These are phyloP conservation scores for Rhizophagus clarus DNA, from an alignment of 192 early-diverging fungal species.

Conservation along the genomic window DNA sequence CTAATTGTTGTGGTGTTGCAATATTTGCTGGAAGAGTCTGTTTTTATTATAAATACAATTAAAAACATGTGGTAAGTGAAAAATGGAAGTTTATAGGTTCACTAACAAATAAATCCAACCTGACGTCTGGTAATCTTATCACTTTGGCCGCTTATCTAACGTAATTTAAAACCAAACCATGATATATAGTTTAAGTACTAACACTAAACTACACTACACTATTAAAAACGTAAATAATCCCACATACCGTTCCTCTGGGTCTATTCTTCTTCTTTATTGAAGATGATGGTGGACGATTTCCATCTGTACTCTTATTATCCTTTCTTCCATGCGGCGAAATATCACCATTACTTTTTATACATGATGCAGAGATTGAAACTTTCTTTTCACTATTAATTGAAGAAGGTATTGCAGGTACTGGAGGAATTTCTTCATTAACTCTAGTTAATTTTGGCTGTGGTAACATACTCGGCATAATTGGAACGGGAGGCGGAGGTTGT, in stretches of 20 bases:
- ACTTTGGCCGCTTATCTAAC: slow-evolving; percentile 4
- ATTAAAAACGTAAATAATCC: neutral
- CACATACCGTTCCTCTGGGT: slow-evolving; percentile 29
- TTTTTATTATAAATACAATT: neutral
- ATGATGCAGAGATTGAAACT: neutral
- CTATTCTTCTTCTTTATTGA: neutral
- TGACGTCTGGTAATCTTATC: slow-evolving; percentile 22
- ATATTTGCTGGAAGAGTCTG: slow-evolving; percentile 28
- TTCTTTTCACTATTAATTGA: slow-evolving; percentile 20
- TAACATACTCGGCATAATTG: slow-evolving; percentile 22
- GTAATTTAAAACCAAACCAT: slow-evolving; percentile 17
- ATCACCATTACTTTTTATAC: slow-evolving; percentile 8
- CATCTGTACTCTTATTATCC: neutral
- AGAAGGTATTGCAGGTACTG: slow-evolving; percentile 28
- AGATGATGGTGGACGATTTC: neutral
- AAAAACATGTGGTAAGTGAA: neutral
- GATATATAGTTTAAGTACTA: neutral
- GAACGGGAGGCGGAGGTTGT: slow-evolving; percentile 22
- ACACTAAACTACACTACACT: neutral
- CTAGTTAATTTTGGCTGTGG: slow-evolving; percentile 20
- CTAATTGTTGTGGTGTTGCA: neutral
- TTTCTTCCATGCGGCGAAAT: neutral
- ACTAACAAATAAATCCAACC: slow-evolving; percentile 21
- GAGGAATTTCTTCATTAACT: slow-evolving; percentile 31
- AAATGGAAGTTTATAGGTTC: too few relatives aligned